phyloP scores from a whole-genome alignment of 2,329 filamentous ascomycete genomes.

The Pestalotiopsis sp. region DNA sequence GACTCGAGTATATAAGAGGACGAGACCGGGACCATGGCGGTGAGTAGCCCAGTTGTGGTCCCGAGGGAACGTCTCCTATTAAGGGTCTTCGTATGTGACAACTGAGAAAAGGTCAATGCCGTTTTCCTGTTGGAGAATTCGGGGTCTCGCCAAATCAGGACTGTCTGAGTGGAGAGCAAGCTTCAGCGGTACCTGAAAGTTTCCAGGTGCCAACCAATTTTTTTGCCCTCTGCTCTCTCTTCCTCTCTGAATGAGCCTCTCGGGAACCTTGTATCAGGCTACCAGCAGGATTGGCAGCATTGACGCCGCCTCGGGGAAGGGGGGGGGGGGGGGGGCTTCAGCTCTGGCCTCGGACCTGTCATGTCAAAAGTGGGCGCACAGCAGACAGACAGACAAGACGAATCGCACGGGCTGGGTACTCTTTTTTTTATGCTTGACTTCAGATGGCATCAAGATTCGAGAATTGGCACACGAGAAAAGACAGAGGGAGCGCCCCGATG shows the following conservation, averaged over 20 bases:
- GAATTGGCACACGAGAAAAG: not conserved
- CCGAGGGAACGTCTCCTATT: not conserved
- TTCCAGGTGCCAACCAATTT: conserved; percentile 3
- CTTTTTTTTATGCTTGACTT: not conserved
- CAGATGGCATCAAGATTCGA: conserved; percentile 9
- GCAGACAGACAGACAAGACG: not conserved
- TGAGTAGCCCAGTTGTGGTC: not conserved
- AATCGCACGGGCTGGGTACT: not conserved
- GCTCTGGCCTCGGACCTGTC: not conserved
- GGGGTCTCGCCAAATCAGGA: conserved; percentile 10
- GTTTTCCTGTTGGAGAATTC: conserved; percentile 11
- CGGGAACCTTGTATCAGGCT: not conserved
- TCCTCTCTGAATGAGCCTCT: not conserved
- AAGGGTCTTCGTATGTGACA: conserved; percentile 6
- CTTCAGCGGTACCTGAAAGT: conserved; percentile 11
- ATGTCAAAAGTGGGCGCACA: not conserved
- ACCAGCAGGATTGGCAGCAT: not conserved
- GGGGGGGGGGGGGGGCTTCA: not conserved
- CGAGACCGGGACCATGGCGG: not conserved
- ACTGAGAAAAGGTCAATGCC: conserved; percentile 8
- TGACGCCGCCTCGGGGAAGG: not conserved
- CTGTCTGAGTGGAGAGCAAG: conserved; percentile 4
- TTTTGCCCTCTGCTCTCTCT: not conserved
- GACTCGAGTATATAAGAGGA: not conserved
- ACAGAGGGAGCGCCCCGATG: no score